Percentiles rank a stretch among this genome's conserved stretches.
phyloP scores from a whole-genome alignment of 2,329 filamentous ascomycete species.

The Fusarium xylarioides region DNA sequence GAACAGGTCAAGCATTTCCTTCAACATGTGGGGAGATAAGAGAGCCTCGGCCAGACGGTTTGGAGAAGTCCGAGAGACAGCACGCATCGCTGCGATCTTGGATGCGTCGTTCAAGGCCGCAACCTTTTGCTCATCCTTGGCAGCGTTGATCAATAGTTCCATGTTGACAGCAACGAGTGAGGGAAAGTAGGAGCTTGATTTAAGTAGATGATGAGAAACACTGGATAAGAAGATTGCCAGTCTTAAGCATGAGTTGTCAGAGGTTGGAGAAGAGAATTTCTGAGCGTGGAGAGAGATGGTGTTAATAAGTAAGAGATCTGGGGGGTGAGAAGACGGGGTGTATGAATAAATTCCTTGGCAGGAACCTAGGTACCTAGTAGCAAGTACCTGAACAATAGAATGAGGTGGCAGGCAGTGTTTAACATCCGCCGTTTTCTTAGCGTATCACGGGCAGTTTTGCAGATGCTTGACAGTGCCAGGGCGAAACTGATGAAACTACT shows the following conservation, averaged over 20 bases:
- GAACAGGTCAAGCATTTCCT: neutral
- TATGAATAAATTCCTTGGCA: neutral
- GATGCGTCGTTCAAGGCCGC: neutral
- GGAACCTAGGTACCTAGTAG: neutral
- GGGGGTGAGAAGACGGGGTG: neutral
- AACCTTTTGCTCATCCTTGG: neutral
- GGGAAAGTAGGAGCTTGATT: neutral
- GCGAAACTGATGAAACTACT: neutral
- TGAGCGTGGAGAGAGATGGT: neutral
- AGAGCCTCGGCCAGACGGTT: neutral
- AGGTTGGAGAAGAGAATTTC: neutral
- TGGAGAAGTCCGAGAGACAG: neutral
- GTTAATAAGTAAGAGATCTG: neutral
- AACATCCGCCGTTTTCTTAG: neutral
- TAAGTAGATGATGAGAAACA: neutral
- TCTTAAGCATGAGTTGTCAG: neutral
- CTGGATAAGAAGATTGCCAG: neutral
- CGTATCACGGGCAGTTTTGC: neutral
- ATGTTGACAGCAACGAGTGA: neutral
- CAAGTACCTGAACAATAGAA: neutral
- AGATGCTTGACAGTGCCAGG: neutral
- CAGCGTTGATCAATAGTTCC: neutral
- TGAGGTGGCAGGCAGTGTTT: neutral
- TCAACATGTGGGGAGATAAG: neutral
- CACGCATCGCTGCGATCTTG: neutral